Percentiles rank a stretch among this genome's conserved stretches.
phyloP scores from a whole-genome alignment of 441 rosid genomes.

The Adansonia rubrostipa region DNA sequence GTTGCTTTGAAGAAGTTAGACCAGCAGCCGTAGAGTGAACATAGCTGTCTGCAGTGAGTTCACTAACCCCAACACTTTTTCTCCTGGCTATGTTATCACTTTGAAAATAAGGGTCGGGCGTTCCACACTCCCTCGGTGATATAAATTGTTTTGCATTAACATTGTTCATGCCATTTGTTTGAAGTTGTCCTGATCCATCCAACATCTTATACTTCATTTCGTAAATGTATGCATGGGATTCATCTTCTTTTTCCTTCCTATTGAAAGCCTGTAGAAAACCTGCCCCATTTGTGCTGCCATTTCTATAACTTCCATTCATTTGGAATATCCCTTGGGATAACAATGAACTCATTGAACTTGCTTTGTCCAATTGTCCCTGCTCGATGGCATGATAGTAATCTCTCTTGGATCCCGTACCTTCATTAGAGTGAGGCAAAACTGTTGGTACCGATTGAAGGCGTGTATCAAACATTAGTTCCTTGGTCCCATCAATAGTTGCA shows the following conservation, averaged over 20 bases:
- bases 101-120: slow-evolving; percentile 26
- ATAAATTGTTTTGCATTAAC: slow-evolving; percentile 32
- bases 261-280: slow-evolving; percentile 42
- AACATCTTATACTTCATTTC: slow-evolving; percentile 27
- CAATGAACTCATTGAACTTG: slow-evolving; percentile 36
- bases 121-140: slow-evolving; percentile 33
- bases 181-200: slow-evolving; percentile 38
- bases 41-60: slow-evolving; percentile 24
- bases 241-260: slow-evolving; percentile 55
- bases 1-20: slow-evolving; percentile 35
- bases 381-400: slow-evolving; percentile 40
- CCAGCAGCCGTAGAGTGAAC: slow-evolving; percentile 30
- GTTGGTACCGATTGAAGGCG: slow-evolving; percentile 31
- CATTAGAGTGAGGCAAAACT: slow-evolving; percentile 35
- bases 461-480: slow-evolving; percentile 37
- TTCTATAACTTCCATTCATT: slow-evolving; percentile 37
- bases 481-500: slow-evolving; percentile 37
- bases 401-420: slow-evolving; percentile 58
- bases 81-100: slow-evolving; percentile 26
- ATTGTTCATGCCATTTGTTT: slow-evolving; percentile 30
- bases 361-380: slow-evolving; percentile 38
- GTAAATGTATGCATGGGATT: slow-evolving; percentile 31
- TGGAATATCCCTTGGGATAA: slow-evolving; percentile 45
- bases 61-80: slow-evolving; percentile 24
- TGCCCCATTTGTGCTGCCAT: slow-evolving; percentile 29